Conservation (phyloP, 306 rosid species). For the Quercus aquifolioides region DNA sequence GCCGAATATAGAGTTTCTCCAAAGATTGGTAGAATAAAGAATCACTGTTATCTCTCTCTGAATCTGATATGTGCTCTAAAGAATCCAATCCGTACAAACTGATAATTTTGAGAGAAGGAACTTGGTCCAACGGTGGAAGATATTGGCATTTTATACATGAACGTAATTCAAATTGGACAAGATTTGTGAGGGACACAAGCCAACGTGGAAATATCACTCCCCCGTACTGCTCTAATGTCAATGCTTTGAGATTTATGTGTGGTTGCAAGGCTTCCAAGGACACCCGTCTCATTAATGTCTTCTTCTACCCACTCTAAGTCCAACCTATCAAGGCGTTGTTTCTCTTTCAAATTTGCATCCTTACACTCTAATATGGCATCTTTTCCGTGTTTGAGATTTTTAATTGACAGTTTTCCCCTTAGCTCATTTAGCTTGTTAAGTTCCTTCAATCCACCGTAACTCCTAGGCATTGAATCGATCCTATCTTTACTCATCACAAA, state of each 20-base stretch:
- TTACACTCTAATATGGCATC: too few relatives aligned
- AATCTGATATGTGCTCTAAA: conserved; percentile 5
- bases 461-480: too few relatives aligned
- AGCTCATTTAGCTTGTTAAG: too few relatives aligned
- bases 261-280: conserved; percentile 13
- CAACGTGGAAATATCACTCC: conserved; percentile 5
- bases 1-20: fast-evolving
- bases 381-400: too few relatives aligned
- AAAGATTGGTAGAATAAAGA: conserved; percentile 20
- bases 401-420: too few relatives aligned
- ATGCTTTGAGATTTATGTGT: neutral
- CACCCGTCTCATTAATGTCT: too few relatives aligned
- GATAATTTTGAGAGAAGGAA: conserved; percentile 15
- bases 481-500: too few relatives aligned
- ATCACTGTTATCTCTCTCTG: neutral
- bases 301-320: too few relatives aligned
- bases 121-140: conserved; percentile 9
- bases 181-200: conserved; percentile 12
- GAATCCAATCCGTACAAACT: fast-evolving
- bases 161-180: neutral
- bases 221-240: fast-evolving
- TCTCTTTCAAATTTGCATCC: too few relatives aligned
- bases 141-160: neutral
- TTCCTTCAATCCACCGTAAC: too few relatives aligned
- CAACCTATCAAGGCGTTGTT: too few relatives aligned